phyloP scores from a whole-genome alignment of 305 asterid genomes.

The Rubia tinctorum region DNA sequence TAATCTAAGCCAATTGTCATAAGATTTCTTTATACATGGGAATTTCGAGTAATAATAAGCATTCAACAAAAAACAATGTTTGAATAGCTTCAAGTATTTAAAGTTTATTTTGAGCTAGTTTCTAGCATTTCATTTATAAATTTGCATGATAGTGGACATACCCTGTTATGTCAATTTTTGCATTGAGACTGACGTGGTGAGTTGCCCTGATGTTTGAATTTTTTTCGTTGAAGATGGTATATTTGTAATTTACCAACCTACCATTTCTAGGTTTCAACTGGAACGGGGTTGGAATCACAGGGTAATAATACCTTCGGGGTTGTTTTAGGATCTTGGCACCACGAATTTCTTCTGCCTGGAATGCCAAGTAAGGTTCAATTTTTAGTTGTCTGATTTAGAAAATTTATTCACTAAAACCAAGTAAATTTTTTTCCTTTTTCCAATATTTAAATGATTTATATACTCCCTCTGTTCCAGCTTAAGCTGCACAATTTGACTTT shows the following conservation, averaged over 20 bases:
- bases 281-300: no score
- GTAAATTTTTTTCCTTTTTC: slow-evolving; percentile 35
- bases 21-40: no score
- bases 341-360: slow-evolving; percentile 87
- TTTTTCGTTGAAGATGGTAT: not conserved
- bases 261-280: no score
- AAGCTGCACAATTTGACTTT: no score
- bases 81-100: not conserved
- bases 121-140: not conserved
- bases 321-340: slow-evolving; percentile 57
- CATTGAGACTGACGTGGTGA: no score
- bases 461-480: no score
- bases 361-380: slow-evolving; percentile 98
- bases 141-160: not conserved
- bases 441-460: slow-evolving; percentile 15
- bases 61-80: not conserved
- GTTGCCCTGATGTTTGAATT: not conserved
- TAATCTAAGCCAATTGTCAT: not conserved
- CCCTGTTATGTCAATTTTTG: not conserved
- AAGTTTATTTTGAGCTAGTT: not conserved
- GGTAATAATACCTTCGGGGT: no score
- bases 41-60: not conserved
- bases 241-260: not conserved
- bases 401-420: no score
- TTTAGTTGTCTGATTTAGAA: no score